Evolutionary conservation across 1,139 yeast species (phyloP).

Genomic region (Diutina pseudorugosa): DNA sequence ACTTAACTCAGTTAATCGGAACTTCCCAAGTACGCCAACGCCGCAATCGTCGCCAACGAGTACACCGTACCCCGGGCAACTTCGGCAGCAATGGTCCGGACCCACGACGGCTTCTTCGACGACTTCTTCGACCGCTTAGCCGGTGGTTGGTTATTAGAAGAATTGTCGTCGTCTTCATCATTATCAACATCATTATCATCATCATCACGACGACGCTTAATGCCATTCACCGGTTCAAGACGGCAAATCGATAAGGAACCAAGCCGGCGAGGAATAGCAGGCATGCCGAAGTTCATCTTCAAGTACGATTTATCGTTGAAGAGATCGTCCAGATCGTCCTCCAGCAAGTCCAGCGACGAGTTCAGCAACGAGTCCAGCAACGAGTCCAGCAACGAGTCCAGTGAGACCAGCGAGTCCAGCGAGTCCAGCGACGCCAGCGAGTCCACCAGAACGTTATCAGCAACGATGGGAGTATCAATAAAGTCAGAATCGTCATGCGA

Average conservation of each 20-base stretch:
- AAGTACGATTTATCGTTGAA: no score
- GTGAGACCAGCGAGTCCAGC: no score
- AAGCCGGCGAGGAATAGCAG: neutral
- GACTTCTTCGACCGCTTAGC: no score
- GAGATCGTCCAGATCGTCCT: neutral
- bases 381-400: no score
- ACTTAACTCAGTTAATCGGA: neutral
- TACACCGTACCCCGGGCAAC: constrained; percentile 23
- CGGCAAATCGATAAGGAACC: no score
- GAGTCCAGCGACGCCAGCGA: neutral
- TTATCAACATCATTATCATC: neutral
- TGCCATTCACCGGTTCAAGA: no score
- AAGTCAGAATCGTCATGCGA: neutral
- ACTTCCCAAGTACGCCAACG: constrained; percentile 14
- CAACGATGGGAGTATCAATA: neutral
- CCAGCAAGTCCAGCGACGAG: neutral
- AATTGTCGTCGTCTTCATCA: neutral
- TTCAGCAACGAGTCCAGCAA: no score
- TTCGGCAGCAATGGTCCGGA: constrained; percentile 11
- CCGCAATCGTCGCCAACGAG: constrained; percentile 22
- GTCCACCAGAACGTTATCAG: neutral
- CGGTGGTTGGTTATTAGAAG: neutral
- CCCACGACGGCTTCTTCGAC: neutral
- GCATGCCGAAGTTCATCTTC: no score
- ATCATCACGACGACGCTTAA: neutral